Base-by-base conservation (phyloP, 2,329 filamentous ascomycete species). In the Arthrobotrys conoides region DNA sequence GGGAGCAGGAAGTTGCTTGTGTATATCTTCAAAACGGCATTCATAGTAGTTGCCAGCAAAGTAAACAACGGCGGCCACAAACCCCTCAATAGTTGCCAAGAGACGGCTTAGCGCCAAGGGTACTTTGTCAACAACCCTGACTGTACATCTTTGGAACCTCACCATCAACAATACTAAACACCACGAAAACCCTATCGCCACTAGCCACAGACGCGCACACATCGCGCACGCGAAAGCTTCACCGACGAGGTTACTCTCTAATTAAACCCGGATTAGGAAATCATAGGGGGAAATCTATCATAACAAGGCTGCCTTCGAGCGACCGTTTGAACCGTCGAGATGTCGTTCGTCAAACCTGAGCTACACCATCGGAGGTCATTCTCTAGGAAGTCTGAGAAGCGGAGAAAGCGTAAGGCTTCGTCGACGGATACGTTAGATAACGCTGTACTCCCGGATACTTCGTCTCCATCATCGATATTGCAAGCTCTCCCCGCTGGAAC, bases 331-430 rank as follows among this genome's bases (percentile, higher is more conserved):
- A 41, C 38, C 18, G 33, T 41, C 59, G 64, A 36, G 12, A 77
- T 77, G 73, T 69, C 73, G 20, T 77, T 77, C 67, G 61, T 77
- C 33, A 77, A 77, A 53, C 73, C 73, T 14, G 66, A 69, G 53
- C 73, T 77, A 49, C 68, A 71, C 36, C 73, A 77, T 33, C 73
- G 73, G 67, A 77, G 73, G 68, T 77, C 73, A 38, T 70, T 68
- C 67, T 67, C 73, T 18, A 38, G 63, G 36, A 61, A 27, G 20
- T 61, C 57, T 44, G 57, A 61, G 9, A 61, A 61, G 57, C 51
- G 64, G 48, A 64, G 71, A 12, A 66, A 57, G 20, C 70, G 70
- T n/a, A 73, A 68, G 20, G 51, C 38, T 46, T 75, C 67, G 20
- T 68, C 66, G 20, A 51, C 67, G 33, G 61, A n/a, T 36, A 36